Percentiles rank a stretch among this genome's conserved stretches.
phyloP scores from a whole-genome alignment of 495 filamentous ascomycete genomes.

The Neurospora cerealis region DNA sequence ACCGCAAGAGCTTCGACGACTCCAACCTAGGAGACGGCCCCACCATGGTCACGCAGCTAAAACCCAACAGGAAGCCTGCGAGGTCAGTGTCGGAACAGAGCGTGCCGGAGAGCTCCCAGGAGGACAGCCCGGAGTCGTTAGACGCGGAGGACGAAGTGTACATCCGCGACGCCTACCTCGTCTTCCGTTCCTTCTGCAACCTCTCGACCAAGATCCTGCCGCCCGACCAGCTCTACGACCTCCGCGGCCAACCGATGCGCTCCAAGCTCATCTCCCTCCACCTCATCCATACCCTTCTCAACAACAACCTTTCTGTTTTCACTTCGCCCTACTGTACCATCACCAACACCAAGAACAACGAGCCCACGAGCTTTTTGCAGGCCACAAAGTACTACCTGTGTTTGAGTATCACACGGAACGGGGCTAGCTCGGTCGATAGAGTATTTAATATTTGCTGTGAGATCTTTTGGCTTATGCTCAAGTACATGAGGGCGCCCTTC shows the following conservation, averaged over 20 bases:
- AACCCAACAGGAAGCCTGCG: constrained; percentile 38
- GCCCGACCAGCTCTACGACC: constrained; percentile 83
- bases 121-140: constrained; percentile 47
- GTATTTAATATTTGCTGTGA: constrained; percentile 96
- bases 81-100: constrained; percentile 51
- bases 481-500: constrained; percentile 84
- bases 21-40: constrained; percentile 83
- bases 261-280: constrained; percentile 93
- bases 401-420: constrained; percentile 86
- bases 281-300: constrained; percentile 84
- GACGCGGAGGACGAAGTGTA: constrained; percentile 96
- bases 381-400: constrained; percentile 95
- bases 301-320: constrained; percentile 82
- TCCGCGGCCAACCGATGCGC: constrained; percentile 90
- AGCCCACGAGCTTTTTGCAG: constrained; percentile 85
- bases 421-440: constrained; percentile 76
- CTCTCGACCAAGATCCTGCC: constrained; percentile 83
- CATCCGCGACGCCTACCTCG: constrained; percentile 90
- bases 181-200: constrained; percentile 96
- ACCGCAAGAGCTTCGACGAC: constrained; percentile 87
- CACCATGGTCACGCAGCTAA: constrained; percentile 82
- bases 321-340: constrained; percentile 84
- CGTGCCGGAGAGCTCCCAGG: constrained; percentile 33
- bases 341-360: constrained; percentile 69
- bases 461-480: constrained; percentile 95